A percentile compares a stretch with the other conserved stretches of the same genome.
Conservation (phyloP, 1,284 basidiomycete species). For the Irpex sp. region DNA sequence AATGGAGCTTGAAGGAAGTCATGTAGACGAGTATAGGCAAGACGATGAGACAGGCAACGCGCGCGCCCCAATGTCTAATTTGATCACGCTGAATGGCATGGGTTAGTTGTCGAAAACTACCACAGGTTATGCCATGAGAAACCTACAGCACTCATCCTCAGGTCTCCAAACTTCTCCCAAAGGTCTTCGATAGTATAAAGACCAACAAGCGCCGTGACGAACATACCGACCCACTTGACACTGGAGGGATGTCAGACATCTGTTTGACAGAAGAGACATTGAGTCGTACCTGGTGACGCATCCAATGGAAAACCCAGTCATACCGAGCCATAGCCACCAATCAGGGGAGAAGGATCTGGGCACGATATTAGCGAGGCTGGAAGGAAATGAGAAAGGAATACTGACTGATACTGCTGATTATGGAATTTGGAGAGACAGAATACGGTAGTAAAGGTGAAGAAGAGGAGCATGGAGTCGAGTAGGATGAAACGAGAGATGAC, state of each 20-base stretch:
- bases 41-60: conserved; percentile 84
- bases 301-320: conserved; percentile 93
- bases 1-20: conserved; percentile 94
- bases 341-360: conserved; percentile 84
- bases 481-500: conserved; percentile 97
- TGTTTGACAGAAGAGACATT: not conserved
- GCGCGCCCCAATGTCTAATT: conserved; percentile 87
- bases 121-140: not conserved
- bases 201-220: conserved; percentile 92
- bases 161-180: conserved; percentile 98
- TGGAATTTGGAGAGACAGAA: conserved; percentile 97
- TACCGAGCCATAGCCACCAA: conserved; percentile 94
- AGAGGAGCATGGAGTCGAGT: conserved; percentile 95
- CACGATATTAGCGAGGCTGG: conserved; percentile 8
- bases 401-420: conserved; percentile 89
- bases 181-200: conserved; percentile 97
- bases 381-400: conserved; percentile 14
- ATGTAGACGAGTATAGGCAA: conserved; percentile 92
- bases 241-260: conserved; percentile 35
- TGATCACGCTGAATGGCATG: conserved; percentile 62
- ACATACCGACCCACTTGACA: conserved; percentile 96
- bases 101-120: conserved; percentile 7
- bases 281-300: conserved; percentile 79
- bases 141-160: conserved; percentile 85
- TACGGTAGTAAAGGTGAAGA: conserved; percentile 97